phyloP scores from a whole-genome alignment of 306 rosid species.

The Gleditsia sinensis region DNA sequence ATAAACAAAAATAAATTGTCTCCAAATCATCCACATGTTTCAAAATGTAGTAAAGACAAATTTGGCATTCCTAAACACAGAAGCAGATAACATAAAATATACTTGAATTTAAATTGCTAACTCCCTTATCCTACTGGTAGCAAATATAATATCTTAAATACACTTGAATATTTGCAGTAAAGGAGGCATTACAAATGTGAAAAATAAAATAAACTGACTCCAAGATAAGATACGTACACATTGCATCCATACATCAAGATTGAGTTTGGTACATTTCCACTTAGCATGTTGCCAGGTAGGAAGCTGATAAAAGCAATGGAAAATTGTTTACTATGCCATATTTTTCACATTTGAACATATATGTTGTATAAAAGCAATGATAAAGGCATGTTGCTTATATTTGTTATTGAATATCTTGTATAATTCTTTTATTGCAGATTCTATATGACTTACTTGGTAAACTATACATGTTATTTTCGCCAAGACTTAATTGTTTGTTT shows the following conservation, averaged over 20 bases:
- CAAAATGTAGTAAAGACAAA: not conserved
- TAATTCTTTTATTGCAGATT: too few relatives aligned
- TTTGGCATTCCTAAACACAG: conserved; percentile 15
- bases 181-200: not conserved
- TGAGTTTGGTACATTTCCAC: conserved; percentile 68
- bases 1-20: conserved; percentile 11
- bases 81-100: not conserved
- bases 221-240: conserved; percentile 59
- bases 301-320: conserved; percentile 53
- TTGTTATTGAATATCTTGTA: too few relatives aligned
- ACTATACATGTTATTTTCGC: too few relatives aligned
- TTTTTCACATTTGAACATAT: conserved; percentile 27
- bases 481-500: too few relatives aligned
- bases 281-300: conserved; percentile 69
- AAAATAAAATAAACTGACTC: conserved; percentile 13
- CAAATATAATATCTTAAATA: conserved; percentile 1
- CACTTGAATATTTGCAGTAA: conserved; percentile 5
- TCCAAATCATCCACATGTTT: conserved; percentile 6
- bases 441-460: too few relatives aligned
- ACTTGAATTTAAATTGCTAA: conserved; percentile 16
- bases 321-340: conserved; percentile 7
- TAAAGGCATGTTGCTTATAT: too few relatives aligned
- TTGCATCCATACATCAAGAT: conserved; percentile 67
- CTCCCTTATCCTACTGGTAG: not conserved
- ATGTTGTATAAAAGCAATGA: too few relatives aligned